phyloP scores from a whole-genome alignment of 129 eudicot genomes.

The Pseudognaphalium luteoalbum region DNA sequence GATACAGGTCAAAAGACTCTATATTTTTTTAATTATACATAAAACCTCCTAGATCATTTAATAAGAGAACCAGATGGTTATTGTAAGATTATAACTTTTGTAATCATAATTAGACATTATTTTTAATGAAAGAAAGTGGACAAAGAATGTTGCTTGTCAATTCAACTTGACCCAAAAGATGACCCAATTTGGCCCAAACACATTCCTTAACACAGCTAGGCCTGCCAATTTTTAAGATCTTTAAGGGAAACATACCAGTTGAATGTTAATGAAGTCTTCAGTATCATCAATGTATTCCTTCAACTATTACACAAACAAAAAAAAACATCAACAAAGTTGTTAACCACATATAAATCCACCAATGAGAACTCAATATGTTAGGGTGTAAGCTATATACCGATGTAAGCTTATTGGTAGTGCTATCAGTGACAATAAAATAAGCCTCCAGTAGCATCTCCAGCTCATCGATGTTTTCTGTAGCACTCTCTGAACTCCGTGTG shows the following conservation, averaged over 20 bases:
- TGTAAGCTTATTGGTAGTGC: constrained; percentile 86
- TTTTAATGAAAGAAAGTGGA: too few relatives aligned
- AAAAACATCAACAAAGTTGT: constrained; percentile 4
- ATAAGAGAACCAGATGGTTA: neutral
- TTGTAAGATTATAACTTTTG: neutral
- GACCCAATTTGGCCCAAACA: too few relatives aligned
- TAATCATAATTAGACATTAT: neutral
- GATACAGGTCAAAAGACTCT: neutral
- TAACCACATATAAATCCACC: neutral
- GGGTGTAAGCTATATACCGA: constrained; percentile 46
- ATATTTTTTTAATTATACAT: neutral
- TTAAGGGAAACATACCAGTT: constrained; percentile 59
- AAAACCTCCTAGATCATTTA: neutral
- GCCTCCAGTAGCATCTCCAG: constrained; percentile 97
- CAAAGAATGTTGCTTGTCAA: too few relatives aligned
- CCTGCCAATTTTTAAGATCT: neutral
- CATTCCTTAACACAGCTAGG: too few relatives aligned
- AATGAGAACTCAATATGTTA: neutral
- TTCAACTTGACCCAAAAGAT: too few relatives aligned
- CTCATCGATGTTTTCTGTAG: constrained; percentile 68
- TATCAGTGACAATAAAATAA: constrained; percentile 84
- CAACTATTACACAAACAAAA: constrained; percentile 50
- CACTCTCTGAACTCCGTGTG: constrained; percentile 70
- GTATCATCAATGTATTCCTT: constrained; percentile 99
- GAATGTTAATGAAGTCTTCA: constrained; percentile 91